Evolutionary conservation across 805 yeast genomes (phyloP).

Genomic region (Yamadazyma insecticola): DNA sequence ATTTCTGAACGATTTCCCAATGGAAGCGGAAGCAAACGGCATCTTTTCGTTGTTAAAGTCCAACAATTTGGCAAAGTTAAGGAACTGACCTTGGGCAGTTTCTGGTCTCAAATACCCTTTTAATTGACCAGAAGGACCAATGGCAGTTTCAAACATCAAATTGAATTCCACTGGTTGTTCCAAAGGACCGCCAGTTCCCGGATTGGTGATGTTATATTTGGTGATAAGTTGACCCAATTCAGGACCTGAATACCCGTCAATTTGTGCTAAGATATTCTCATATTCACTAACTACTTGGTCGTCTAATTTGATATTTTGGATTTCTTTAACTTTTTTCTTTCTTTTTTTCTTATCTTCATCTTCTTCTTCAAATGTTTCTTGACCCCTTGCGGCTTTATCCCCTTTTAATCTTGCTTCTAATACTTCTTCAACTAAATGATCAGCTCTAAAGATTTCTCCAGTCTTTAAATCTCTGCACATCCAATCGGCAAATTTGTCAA

Average conservation of each 20-base stretch:
- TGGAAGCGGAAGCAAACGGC: slow-evolving; percentile 99
- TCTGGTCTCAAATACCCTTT: slow-evolving; percentile 97
- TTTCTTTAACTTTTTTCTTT: slow-evolving; percentile 91
- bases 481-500: slow-evolving; percentile 98
- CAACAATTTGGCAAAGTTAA: slow-evolving; percentile 87
- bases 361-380: slow-evolving; percentile 47
- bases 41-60: slow-evolving; percentile 93
- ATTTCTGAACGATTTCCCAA: slow-evolving; percentile 98
- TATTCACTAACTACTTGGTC: slow-evolving; percentile 77
- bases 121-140: slow-evolving; percentile 96
- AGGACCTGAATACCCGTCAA: slow-evolving; percentile 92
- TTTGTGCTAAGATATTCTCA: slow-evolving; percentile 83
- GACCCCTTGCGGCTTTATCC: slow-evolving; percentile 94
- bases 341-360: slow-evolving; percentile 69
- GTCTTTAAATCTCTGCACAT: slow-evolving; percentile 95
- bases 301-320: slow-evolving; percentile 80
- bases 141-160: slow-evolving; percentile 98
- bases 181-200: slow-evolving; percentile 79
- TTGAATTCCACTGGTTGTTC: slow-evolving; percentile 94
- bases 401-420: slow-evolving; percentile 95
- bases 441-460: slow-evolving; percentile 98
- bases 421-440: slow-evolving; percentile 96
- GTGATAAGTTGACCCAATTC: slow-evolving; percentile 86
- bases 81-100: slow-evolving; percentile 99
- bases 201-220: slow-evolving; percentile 83